Conservation (phyloP, 805 yeast species). For the Zygoascus biomembranicola region DNA sequence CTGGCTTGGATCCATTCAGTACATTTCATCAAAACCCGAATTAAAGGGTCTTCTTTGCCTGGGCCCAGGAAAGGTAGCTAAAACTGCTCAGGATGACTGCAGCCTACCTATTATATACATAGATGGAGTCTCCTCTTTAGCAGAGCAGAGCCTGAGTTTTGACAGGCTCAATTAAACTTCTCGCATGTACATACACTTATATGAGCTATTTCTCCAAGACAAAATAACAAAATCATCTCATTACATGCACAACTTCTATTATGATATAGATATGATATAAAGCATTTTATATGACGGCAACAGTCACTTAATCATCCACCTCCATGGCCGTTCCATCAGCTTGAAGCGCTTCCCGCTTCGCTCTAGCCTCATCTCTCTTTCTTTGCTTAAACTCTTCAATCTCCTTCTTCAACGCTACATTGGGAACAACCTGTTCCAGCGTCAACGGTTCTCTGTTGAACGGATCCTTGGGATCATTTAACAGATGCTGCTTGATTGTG, state of each 20-base stretch:
- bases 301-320: neutral
- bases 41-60: slow-evolving; percentile 13
- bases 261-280: too few species aligned
- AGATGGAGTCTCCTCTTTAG: neutral
- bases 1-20: slow-evolving; percentile 24
- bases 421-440: slow-evolving; percentile 79
- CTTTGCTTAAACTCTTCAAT: slow-evolving; percentile 50
- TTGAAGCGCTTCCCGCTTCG: neutral
- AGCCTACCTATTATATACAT: neutral
- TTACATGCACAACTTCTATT: too few species aligned
- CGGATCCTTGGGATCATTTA: slow-evolving; percentile 95
- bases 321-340: neutral
- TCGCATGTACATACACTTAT: too few species aligned
- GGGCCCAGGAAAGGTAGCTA: slow-evolving; percentile 26
- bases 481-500: slow-evolving; percentile 85
- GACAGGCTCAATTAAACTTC: neutral
- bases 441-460: slow-evolving; percentile 88
- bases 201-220: too few species aligned
- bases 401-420: slow-evolving; percentile 54
- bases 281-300: too few species aligned
- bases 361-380: slow-evolving; percentile 27
- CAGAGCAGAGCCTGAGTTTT: neutral
- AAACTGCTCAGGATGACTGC: slow-evolving; percentile 11
- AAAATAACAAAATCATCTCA: too few species aligned
- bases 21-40: slow-evolving; percentile 1